phyloP scores from a whole-genome alignment of 2,329 filamentous ascomycete species.

The Cercospora sp. region DNA sequence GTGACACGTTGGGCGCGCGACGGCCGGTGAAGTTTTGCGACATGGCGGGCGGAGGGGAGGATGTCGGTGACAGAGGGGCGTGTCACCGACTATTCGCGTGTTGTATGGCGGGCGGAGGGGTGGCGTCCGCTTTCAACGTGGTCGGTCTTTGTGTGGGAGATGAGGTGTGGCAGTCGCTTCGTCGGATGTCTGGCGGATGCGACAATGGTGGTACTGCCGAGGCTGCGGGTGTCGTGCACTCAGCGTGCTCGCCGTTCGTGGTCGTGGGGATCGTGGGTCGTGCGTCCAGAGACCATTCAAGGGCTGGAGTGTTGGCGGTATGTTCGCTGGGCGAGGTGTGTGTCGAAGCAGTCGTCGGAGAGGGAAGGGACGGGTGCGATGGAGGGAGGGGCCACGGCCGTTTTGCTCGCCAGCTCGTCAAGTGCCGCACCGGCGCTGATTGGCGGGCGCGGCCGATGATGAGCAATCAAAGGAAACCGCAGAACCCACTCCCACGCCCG shows the following conservation, averaged over 20 bases:
- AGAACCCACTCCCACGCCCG: background rate
- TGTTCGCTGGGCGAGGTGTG: background rate
- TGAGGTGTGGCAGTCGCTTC: background rate
- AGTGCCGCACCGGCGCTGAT: background rate
- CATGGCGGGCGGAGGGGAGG: constrained; percentile 50
- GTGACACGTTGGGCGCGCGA: constrained; percentile 81
- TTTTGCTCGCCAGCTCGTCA: background rate
- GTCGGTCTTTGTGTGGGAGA: constrained; percentile 9
- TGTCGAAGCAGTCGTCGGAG: background rate
- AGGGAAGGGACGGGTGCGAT: background rate
- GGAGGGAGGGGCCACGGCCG: background rate
- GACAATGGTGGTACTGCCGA: background rate
- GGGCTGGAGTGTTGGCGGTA: background rate
- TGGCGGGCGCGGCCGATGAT: constrained; percentile 5
- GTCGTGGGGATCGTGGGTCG: background rate
- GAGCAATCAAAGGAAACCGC: background rate
- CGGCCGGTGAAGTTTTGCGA: constrained; percentile 73
- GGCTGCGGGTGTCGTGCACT: constrained; percentile 1
- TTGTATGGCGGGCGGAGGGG: background rate
- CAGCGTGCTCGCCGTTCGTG: background rate
- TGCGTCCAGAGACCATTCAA: background rate
- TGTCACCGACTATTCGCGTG: background rate
- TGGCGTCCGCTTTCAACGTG: constrained; percentile 2
- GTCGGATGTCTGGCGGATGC: background rate
- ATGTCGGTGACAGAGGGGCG: constrained; percentile 1